Evolutionary conservation across 495 filamentous ascomycete species (phyloP).

Genomic region (Neurospora intermedia): DNA sequence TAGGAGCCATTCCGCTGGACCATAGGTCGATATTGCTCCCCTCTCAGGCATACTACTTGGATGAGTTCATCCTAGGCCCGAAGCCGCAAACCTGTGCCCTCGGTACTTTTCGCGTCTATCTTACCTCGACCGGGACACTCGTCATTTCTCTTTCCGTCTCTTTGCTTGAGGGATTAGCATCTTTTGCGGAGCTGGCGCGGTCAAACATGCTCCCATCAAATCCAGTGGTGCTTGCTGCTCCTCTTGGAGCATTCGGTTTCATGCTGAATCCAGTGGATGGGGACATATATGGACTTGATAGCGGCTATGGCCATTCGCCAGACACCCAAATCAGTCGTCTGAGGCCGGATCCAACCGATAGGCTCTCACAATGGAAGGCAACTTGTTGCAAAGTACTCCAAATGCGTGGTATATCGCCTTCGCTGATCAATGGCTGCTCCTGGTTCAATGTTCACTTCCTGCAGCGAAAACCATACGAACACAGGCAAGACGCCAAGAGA

Average conservation of each 20-base stretch:
- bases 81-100: constrained; percentile 21
- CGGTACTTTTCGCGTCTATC: constrained; percentile 36
- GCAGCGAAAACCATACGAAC: constrained; percentile 27
- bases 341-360: constrained; percentile 27
- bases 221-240: constrained; percentile 32
- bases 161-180: constrained; percentile 26
- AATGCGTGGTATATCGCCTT: constrained; percentile 29
- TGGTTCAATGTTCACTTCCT: constrained; percentile 28
- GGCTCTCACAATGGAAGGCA: constrained; percentile 28
- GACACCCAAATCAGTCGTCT: constrained; percentile 32
- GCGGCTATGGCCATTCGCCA: constrained; percentile 32
- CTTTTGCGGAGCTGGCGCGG: constrained; percentile 26
- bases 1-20: constrained; percentile 33
- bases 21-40: constrained; percentile 31
- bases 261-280: constrained; percentile 22
- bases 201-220: constrained; percentile 24
- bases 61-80: constrained; percentile 13
- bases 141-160: constrained; percentile 33
- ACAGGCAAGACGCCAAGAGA: constrained; percentile 29
- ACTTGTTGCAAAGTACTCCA: constrained; percentile 31
- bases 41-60: constrained; percentile 8
- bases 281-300: constrained; percentile 14
- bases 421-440: constrained; percentile 21
- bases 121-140: constrained; percentile 38
- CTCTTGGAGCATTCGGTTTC: constrained; percentile 36